A percentile compares a stretch with the other conserved stretches of the same genome.
Conservation (phyloP, 176 grass and related monocot genomes). For the Hsuehochloa calcarea region DNA sequence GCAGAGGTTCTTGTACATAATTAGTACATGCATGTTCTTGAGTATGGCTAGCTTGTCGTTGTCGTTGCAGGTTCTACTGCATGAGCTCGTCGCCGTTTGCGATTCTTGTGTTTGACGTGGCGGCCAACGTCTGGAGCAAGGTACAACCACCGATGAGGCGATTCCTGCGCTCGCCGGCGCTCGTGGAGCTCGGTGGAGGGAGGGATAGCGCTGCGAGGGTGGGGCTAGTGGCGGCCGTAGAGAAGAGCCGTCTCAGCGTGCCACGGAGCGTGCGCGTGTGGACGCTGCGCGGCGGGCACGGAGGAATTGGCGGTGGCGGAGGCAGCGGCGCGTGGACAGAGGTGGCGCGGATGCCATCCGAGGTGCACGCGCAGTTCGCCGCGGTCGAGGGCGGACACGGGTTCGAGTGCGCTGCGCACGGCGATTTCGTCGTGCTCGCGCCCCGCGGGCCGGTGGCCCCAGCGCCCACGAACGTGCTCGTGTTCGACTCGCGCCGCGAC, state of each 20-base stretch:
- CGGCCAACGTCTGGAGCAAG: slow-evolving; percentile 70
- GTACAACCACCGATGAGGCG: slow-evolving; percentile 88
- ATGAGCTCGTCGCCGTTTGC: slow-evolving; percentile 86
- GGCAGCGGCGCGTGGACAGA: slow-evolving; percentile 61
- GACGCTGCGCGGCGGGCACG: slow-evolving; percentile 40
- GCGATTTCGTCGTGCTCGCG: slow-evolving; percentile 62
- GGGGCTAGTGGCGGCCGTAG: slow-evolving; percentile 72
- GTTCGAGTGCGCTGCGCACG: slow-evolving; percentile 82
- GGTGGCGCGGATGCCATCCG: slow-evolving; percentile 70
- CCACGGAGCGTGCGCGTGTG: slow-evolving; percentile 88
- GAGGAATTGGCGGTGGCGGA: neutral
- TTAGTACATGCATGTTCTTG: neutral
- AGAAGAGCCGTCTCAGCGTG: slow-evolving; percentile 93
- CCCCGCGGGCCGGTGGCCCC: slow-evolving; percentile 2
- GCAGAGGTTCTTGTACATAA: neutral
- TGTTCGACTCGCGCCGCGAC: slow-evolving; percentile 61
- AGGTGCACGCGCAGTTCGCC: slow-evolving; percentile 64
- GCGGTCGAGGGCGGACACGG: slow-evolving; percentile 48
- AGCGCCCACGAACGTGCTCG: slow-evolving; percentile 45
- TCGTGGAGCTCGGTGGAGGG: slow-evolving; percentile 59
- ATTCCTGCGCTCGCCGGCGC: slow-evolving; percentile 73
- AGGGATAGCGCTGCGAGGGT: slow-evolving; percentile 43
- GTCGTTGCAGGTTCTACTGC: slow-evolving; percentile 71
- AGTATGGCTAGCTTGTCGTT: neutral
- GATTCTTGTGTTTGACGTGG: slow-evolving; percentile 71